These are phyloP conservation scores for Taphrina betulina DNA, from an alignment of 1,139 yeast species.

Conservation along the genomic window DNA sequence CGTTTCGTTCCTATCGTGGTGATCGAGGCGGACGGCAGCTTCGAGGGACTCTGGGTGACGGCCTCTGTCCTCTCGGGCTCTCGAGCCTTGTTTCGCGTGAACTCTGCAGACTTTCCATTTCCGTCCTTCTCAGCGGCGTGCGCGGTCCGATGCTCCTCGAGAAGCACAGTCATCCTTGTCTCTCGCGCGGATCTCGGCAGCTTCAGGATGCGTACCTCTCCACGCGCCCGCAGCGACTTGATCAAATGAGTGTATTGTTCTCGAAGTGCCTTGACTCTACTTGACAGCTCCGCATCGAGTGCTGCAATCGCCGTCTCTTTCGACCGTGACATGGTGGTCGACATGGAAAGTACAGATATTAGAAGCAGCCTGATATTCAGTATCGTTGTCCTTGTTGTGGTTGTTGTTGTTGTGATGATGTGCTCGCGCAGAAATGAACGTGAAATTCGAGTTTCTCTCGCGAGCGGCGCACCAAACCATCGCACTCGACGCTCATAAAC, in stretches of 20 bases:
- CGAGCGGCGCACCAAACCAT: too few relatives aligned
- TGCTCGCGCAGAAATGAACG: too few relatives aligned
- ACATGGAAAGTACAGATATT: too few relatives aligned
- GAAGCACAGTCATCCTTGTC: background rate
- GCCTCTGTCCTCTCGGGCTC: background rate
- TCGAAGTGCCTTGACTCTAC: constrained; percentile 4
- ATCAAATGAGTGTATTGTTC: constrained; percentile 3
- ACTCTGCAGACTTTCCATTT: background rate
- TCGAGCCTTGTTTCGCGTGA: background rate
- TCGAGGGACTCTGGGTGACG: background rate
- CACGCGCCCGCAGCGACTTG: constrained; percentile 9
- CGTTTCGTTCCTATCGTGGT: background rate
- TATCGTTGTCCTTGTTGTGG: too few relatives aligned
- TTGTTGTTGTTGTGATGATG: too few relatives aligned
- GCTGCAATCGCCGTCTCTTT: constrained; percentile 8
- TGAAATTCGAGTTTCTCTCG: too few relatives aligned
- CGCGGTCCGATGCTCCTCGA: background rate
- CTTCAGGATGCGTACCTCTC: constrained; percentile 11
- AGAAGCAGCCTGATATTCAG: too few relatives aligned
- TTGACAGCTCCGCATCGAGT: constrained; percentile 8
- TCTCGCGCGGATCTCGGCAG: background rate
- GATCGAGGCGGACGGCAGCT: background rate
- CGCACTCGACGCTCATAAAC: too few relatives aligned
- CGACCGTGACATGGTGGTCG: background rate
- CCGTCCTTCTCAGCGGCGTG: background rate